Evolutionary conservation across 73 alveolate genomes (phyloP).

Genomic region (Paramecium pentaurelia): DNA sequence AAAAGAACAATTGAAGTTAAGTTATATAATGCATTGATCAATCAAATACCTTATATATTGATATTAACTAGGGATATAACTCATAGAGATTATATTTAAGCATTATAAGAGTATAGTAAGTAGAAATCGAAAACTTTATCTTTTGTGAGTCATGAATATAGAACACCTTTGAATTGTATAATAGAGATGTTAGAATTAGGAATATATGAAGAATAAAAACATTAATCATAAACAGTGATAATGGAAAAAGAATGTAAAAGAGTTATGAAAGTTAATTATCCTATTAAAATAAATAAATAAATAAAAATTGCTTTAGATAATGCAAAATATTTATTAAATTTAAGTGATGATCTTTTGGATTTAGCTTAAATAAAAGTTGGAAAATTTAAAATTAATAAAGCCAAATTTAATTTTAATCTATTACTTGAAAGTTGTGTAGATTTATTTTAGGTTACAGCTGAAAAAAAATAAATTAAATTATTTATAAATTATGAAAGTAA

Average conservation of each 20-base stretch:
- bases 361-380: slow-evolving; percentile 59
- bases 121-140: slow-evolving; percentile 46
- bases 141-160: slow-evolving; percentile 54
- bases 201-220: slow-evolving; percentile 22
- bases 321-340: slow-evolving; percentile 48
- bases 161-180: slow-evolving; percentile 58
- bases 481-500: slow-evolving; percentile 29
- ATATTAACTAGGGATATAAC: slow-evolving; percentile 46
- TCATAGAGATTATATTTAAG: slow-evolving; percentile 46
- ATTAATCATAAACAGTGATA: background rate
- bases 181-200: slow-evolving; percentile 51
- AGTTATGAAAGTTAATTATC: background rate
- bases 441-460: slow-evolving; percentile 54
- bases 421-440: slow-evolving; percentile 24
- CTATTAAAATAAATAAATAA: background rate
- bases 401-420: slow-evolving; percentile 40
- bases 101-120: slow-evolving; percentile 44
- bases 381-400: slow-evolving; percentile 41
- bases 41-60: background rate
- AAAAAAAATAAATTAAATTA: background rate
- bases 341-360: slow-evolving; percentile 55
- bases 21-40: background rate
- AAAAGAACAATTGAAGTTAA: background rate
- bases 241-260: background rate
- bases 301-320: slow-evolving; percentile 54